These are phyloP conservation scores for Botrytis byssoidea DNA, from an alignment of 2,329 filamentous ascomycete species.

Conservation along the genomic window DNA sequence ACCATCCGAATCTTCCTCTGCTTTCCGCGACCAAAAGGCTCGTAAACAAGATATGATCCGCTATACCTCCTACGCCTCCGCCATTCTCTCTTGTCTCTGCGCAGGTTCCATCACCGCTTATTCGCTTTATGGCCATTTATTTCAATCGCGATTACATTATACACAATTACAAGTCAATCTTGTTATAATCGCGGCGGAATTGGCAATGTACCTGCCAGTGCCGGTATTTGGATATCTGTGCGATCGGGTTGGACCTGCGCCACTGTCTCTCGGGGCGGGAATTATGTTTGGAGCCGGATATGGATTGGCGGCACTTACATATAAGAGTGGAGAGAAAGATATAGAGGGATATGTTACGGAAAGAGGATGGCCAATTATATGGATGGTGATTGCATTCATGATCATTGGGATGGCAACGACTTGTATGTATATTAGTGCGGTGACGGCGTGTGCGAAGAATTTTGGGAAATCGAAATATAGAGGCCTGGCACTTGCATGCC, in stretches of 20 bases:
- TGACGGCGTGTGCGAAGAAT: conserved; percentile 98
- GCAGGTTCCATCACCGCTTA: conserved; percentile 92
- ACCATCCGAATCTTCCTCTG: conserved; percentile 3
- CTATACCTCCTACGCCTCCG: conserved; percentile 52
- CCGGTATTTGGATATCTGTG: conserved; percentile 87
- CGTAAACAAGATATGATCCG: conserved; percentile 32
- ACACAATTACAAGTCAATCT: conserved; percentile 90
- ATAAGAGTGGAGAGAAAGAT: conserved; percentile 54
- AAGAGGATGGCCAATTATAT: conserved; percentile 65
- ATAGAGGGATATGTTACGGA: conserved; percentile 46
- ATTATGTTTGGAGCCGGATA: conserved; percentile 79
- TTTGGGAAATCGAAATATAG: conserved; percentile 87
- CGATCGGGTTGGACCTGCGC: conserved; percentile 80
- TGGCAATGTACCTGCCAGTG: conserved; percentile 90
- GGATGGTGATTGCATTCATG: conserved; percentile 85
- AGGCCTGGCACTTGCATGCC: conserved; percentile 82
- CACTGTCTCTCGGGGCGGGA: conserved; percentile 70
- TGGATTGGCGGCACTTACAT: conserved; percentile 76
- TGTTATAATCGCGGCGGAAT: conserved; percentile 80
- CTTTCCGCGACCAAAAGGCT: conserved; percentile 9
- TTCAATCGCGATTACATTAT: conserved; percentile 84
- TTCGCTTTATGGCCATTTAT: conserved; percentile 87
- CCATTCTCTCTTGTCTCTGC: conserved; percentile 64
- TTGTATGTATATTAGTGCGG: conserved; percentile 82
- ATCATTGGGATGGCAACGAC: conserved; percentile 80